Evolutionary conservation across 768 basidiomycete genomes (phyloP).

Genomic region (Neoboletus brunneissimus): DNA sequence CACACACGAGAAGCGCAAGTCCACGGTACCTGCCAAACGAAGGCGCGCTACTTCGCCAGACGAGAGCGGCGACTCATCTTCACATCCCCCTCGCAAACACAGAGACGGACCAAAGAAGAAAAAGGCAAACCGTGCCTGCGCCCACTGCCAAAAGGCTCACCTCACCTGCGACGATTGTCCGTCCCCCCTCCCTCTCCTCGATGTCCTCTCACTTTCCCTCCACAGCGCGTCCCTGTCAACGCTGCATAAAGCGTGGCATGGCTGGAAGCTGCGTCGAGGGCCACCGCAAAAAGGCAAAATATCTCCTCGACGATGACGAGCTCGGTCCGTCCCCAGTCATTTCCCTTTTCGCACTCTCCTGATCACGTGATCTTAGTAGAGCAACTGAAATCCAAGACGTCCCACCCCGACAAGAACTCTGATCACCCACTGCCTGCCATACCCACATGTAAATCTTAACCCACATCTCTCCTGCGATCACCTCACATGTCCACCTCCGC

Average conservation of each 20-base stretch:
- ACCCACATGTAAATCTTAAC: conserved; percentile 31
- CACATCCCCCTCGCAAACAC: conserved; percentile 47
- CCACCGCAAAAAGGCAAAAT: conserved; percentile 96
- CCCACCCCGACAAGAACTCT: conserved; percentile 27
- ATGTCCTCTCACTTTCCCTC: conserved; percentile 10
- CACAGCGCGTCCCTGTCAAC: conserved; percentile 90
- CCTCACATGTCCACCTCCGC: conserved; percentile 10
- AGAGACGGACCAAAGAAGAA: conserved; percentile 88
- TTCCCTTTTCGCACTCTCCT: conserved; percentile 3
- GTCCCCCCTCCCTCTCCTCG: conserved; percentile 31
- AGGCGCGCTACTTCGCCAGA: conserved; percentile 63
- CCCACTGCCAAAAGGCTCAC: conserved; percentile 96
- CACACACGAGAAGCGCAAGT: conserved; percentile 37
- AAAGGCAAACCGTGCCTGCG: conserved; percentile 91
- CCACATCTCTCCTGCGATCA: not conserved
- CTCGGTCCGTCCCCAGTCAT: conserved; percentile 53
- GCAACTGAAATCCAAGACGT: conserved; percentile 36
- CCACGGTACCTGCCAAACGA: conserved; percentile 45
- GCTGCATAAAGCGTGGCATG: conserved; percentile 93
- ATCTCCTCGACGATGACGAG: conserved; percentile 91
- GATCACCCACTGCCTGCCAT: conserved; percentile 29
- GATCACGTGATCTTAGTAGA: conserved; percentile 38
- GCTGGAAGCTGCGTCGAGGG: conserved; percentile 89
- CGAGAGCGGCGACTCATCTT: conserved; percentile 48
- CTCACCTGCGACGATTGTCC: conserved; percentile 97